These are phyloP conservation scores for Leptographium procerum DNA, from an alignment of 2,329 filamentous ascomycete genomes.

Conservation along the genomic window DNA sequence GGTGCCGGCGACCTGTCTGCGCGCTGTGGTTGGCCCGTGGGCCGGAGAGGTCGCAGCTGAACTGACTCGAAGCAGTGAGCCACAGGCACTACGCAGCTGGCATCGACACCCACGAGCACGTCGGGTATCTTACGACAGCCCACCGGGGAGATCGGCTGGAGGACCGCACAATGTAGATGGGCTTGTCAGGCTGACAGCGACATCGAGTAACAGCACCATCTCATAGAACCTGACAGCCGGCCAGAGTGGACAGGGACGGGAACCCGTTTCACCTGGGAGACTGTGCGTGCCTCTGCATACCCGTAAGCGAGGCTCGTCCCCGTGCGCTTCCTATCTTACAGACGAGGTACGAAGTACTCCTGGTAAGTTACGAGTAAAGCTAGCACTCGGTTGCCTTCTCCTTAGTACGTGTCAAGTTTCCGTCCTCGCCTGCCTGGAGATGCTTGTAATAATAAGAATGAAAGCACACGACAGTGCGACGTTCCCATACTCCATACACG, in stretches of 20 bases:
- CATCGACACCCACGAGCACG: not conserved
- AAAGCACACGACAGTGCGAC: not conserved
- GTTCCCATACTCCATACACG: too few species aligned
- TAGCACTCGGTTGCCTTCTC: too few species aligned
- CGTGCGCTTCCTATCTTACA: not conserved
- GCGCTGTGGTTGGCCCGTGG: not conserved
- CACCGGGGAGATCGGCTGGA: too few species aligned
- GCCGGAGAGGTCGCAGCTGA: not conserved
- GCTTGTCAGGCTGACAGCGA: too few species aligned
- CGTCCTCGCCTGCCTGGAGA: not conserved
- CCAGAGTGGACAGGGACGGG: not conserved
- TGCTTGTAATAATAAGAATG: not conserved
- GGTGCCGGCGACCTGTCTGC: not conserved
- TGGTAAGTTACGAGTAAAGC: not conserved
- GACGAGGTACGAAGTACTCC: not conserved
- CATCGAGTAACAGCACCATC: too few species aligned
- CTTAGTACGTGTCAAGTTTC: too few species aligned
- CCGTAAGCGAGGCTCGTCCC: too few species aligned
- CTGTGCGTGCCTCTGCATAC: too few species aligned
- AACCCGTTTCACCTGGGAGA: not conserved
- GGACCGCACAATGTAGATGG: too few species aligned
- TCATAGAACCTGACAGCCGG: not conserved
- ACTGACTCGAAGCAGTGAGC: not conserved
- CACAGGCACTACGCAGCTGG: not conserved
- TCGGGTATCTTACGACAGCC: too few species aligned